Evolutionary conservation across 169 alveolate genomes (phyloP).

Genomic region (Sarcocystis neurona): DNA sequence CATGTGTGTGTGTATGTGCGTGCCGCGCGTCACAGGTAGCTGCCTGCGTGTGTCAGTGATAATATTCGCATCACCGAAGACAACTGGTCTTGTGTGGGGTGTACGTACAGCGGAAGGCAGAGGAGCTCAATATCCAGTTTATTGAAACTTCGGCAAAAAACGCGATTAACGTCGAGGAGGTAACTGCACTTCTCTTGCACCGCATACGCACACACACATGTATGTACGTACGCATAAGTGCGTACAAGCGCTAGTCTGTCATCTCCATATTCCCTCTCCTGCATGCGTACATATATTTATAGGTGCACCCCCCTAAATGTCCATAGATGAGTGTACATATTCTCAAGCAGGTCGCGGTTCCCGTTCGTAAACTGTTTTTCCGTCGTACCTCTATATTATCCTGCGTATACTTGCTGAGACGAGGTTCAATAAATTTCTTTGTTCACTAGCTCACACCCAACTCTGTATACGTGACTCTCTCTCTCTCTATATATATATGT

Average conservation of each 20-base stretch:
- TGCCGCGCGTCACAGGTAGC: not conserved
- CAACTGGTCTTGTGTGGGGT: not conserved
- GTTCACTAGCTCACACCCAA: not conserved
- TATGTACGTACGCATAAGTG: too few species aligned
- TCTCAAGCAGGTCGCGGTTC: not conserved
- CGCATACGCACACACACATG: too few species aligned
- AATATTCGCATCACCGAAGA: too few species aligned
- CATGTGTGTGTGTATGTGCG: not conserved
- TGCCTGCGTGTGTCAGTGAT: not conserved
- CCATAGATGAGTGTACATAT: too few species aligned
- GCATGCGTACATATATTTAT: too few species aligned
- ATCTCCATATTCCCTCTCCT: too few species aligned
- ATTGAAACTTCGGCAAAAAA: slow-evolving; percentile 83
- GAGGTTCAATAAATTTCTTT: not conserved
- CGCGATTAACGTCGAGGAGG: slow-evolving; percentile 81
- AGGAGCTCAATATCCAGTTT: slow-evolving; percentile 77
- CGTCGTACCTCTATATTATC: not conserved
- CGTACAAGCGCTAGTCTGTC: too few species aligned
- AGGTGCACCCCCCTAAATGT: too few species aligned
- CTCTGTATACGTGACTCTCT: not conserved
- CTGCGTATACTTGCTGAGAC: not conserved
- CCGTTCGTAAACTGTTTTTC: too few species aligned
- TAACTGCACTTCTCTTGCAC: not conserved
- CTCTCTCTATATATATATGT: too few species aligned
- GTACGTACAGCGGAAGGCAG: slow-evolving; percentile 72